phyloP scores from a whole-genome alignment of 2,329 filamentous ascomycete species.

The Tolypocladium tundrense region DNA sequence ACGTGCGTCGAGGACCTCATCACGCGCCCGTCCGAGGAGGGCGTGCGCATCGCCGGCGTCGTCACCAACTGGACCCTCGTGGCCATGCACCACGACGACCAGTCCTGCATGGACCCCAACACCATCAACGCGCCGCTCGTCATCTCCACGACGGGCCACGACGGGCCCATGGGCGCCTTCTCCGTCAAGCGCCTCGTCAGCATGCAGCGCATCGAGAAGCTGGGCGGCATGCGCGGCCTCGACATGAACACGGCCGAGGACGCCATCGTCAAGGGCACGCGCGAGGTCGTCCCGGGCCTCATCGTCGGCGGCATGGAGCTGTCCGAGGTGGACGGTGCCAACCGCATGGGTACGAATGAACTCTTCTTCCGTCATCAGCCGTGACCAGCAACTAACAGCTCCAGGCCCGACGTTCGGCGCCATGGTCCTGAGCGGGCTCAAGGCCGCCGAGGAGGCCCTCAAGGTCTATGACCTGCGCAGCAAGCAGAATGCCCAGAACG shows the following conservation, averaged over 20 bases:
- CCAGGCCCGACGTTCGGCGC: slow-evolving; percentile 69
- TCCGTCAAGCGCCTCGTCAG: slow-evolving; percentile 81
- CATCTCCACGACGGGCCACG: slow-evolving; percentile 85
- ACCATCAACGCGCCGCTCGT: slow-evolving; percentile 88
- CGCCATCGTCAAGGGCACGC: slow-evolving; percentile 84
- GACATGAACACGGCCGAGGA: slow-evolving; percentile 91
- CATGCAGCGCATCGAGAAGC: slow-evolving; percentile 73
- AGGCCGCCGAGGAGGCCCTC: slow-evolving; percentile 81
- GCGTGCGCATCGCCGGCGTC: slow-evolving; percentile 70
- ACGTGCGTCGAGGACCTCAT: slow-evolving; percentile 89
- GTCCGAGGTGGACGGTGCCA: slow-evolving; percentile 80
- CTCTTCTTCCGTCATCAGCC: not conserved
- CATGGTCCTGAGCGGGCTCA: slow-evolving; percentile 80
- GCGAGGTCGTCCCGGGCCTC: slow-evolving; percentile 77
- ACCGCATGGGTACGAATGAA: slow-evolving; percentile 61
- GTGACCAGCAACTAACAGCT: not conserved
- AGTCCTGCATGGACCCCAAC: slow-evolving; percentile 95
- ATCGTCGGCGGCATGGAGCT: slow-evolving; percentile 95
- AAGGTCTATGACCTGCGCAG: slow-evolving; percentile 68
- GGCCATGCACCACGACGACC: slow-evolving; percentile 76
- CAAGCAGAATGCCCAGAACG: slow-evolving; percentile 71
- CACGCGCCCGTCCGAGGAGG: slow-evolving; percentile 53
- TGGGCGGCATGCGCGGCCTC: slow-evolving; percentile 85
- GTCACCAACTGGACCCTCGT: slow-evolving; percentile 96
- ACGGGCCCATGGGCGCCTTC: slow-evolving; percentile 86